Conservation (phyloP, 2,329 filamentous ascomycete genomes). For the Ceratocystiopsis minuta region DNA sequence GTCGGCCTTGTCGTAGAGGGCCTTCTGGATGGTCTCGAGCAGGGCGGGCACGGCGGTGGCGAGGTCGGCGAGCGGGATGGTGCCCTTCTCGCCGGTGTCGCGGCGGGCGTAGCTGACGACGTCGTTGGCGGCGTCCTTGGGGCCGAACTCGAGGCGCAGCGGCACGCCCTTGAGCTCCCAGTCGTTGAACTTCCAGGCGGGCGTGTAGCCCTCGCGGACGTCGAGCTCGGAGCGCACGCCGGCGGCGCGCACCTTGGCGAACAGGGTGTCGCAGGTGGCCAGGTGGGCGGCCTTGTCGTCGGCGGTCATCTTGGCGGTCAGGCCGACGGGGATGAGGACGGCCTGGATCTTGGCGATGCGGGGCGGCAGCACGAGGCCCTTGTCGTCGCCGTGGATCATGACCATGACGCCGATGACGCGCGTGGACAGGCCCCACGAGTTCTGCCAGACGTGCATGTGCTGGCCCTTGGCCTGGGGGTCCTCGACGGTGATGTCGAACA, state of each 20-base stretch:
- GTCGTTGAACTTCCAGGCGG: constrained; percentile 97
- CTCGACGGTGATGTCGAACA: constrained; percentile 94
- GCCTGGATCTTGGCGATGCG: constrained; percentile 74
- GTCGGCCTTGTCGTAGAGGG: constrained; percentile 64
- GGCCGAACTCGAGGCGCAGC: constrained; percentile 84
- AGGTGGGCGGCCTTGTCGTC: constrained; percentile 64
- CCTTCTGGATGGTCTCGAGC: constrained; percentile 75
- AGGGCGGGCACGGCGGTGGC: constrained; percentile 57
- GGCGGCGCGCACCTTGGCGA: constrained; percentile 47
- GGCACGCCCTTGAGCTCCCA: constrained; percentile 96
- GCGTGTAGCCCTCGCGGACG: constrained; percentile 76
- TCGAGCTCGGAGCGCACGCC: constrained; percentile 69
- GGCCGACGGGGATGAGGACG: constrained; percentile 78
- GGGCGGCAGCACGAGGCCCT: constrained; percentile 83
- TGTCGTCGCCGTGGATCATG: constrained; percentile 93
- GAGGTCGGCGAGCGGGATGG: constrained; percentile 58
- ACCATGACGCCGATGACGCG: constrained; percentile 98
- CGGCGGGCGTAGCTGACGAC: constrained; percentile 75
- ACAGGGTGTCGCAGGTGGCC: constrained; percentile 56
- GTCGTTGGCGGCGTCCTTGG: constrained; percentile 75
- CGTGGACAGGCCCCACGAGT: constrained; percentile 96
- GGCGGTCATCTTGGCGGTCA: constrained; percentile 70
- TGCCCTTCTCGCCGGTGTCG: constrained; percentile 70
- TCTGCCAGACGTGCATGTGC: constrained; percentile 86
- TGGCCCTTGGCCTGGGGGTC: constrained; percentile 69